Evolutionary conservation across 2,329 filamentous ascomycete genomes (phyloP).

Genomic region (Acrodontium crateriforme): DNA sequence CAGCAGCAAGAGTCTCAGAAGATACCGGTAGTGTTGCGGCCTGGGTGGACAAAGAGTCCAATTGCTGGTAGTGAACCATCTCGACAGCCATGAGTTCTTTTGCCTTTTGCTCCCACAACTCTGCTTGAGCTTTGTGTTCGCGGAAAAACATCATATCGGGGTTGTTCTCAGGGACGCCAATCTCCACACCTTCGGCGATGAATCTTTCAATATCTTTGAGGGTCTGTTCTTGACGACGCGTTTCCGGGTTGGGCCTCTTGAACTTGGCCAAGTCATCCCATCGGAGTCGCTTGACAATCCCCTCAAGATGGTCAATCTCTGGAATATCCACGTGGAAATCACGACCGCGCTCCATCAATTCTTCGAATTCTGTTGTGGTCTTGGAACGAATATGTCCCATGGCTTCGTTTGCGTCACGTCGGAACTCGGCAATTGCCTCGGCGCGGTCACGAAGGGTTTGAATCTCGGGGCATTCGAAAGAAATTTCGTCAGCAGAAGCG

Average conservation of each 20-base stretch:
- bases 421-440: conserved; percentile 72
- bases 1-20: conserved; percentile 60
- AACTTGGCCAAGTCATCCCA: conserved; percentile 71
- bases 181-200: conserved; percentile 60
- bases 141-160: conserved; percentile 64
- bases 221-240: conserved; percentile 43
- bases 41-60: conserved; percentile 81
- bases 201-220: conserved; percentile 68
- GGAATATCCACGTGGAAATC: conserved; percentile 84
- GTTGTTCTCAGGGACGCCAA: conserved; percentile 68
- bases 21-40: conserved; percentile 70
- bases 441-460: conserved; percentile 71
- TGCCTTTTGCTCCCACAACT: conserved; percentile 85
- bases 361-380: conserved; percentile 65
- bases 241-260: conserved; percentile 24
- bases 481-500: conserved; percentile 67
- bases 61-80: conserved; percentile 80
- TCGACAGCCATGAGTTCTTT: conserved; percentile 88
- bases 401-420: conserved; percentile 56
- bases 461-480: conserved; percentile 90
- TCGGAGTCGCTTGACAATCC: conserved; percentile 67
- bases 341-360: conserved; percentile 78
- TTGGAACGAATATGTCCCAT: conserved; percentile 52
- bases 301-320: conserved; percentile 71
- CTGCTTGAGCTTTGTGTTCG: conserved; percentile 61